phyloP scores from a whole-genome alignment of 1,284 basidiomycete genomes.

The Neolentinus lepideus region DNA sequence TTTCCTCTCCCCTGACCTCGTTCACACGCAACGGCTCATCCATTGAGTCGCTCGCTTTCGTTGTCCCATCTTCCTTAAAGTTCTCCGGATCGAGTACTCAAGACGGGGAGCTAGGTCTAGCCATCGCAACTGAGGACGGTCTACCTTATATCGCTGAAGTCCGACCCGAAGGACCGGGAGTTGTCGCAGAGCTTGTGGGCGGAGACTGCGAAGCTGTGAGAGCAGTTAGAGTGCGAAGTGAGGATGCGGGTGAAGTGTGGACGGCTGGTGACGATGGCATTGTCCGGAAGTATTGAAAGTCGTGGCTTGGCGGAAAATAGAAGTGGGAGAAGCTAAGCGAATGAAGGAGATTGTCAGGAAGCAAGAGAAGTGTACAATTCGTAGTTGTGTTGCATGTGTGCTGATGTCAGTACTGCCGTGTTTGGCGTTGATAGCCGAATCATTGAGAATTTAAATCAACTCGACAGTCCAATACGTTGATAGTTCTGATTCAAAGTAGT shows the following conservation, averaged over 20 bases:
- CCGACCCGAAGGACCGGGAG: conserved; percentile 26
- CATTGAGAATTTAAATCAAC: too few species aligned
- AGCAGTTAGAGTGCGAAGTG: conserved; percentile 22
- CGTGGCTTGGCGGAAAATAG: background rate
- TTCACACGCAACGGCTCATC: conserved; percentile 50
- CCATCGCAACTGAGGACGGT: conserved; percentile 48
- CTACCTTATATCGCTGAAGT: conserved; percentile 44
- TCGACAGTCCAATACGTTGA: too few species aligned
- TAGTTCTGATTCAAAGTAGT: too few species aligned
- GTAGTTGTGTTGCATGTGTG: too few species aligned
- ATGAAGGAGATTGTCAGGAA: background rate
- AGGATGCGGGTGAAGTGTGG: conserved; percentile 36
- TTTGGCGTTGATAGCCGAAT: too few species aligned
- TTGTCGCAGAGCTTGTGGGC: conserved; percentile 39
- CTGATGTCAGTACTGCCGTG: too few species aligned
- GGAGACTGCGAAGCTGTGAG: conserved; percentile 44
- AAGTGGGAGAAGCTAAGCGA: background rate
- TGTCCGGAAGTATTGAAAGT: conserved; percentile 35
- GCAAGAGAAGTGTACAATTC: too few species aligned
- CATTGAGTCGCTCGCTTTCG: conserved; percentile 47
- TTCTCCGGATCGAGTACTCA: background rate
- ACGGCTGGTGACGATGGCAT: conserved; percentile 54
- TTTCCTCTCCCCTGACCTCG: conserved; percentile 30
- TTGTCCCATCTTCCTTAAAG: conserved; percentile 9
- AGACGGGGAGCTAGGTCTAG: conserved; percentile 28